These are phyloP conservation scores for Tephrocybe sp. DNA, from an alignment of 768 basidiomycete genomes.

Conservation along the genomic window DNA sequence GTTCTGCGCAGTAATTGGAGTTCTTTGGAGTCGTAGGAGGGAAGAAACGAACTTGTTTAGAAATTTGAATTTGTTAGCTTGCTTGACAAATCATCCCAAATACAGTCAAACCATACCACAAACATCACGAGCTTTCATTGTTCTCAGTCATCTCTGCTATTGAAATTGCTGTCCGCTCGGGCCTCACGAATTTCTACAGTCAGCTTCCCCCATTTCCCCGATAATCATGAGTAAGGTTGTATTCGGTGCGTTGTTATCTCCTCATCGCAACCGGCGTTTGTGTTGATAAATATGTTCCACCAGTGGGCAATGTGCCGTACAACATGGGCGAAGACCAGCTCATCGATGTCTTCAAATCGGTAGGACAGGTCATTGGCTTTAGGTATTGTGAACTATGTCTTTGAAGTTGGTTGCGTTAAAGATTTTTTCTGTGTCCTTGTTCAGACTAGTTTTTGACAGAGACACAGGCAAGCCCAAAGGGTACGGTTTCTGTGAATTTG, in stretches of 20 bases:
- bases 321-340: constrained; percentile 89
- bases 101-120: no score
- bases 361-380: constrained; percentile 88
- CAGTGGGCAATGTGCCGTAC: constrained; percentile 87
- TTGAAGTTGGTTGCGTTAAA: constrained; percentile 5
- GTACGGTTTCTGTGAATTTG: constrained; percentile 92
- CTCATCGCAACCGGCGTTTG: background rate
- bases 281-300: constrained; percentile 23
- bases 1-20: no score
- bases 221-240: constrained; percentile 68
- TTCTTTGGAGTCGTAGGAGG: no score
- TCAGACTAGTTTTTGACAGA: constrained; percentile 83
- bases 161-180: background rate
- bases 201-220: background rate
- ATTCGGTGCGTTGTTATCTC: constrained; percentile 50
- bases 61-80: no score
- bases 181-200: background rate
- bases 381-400: constrained; percentile 45
- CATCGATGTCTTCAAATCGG: constrained; percentile 85
- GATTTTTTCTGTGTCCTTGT: constrained; percentile 13
- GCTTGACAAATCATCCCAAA: no score
- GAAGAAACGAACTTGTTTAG: no score
- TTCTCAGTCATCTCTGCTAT: no score
- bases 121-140: no score
- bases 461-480: constrained; percentile 95